Evolutionary conservation across 2,329 filamentous ascomycete genomes (phyloP), one percentile per base, ranked within the genome.

Genomic region (Dactylellina cionopaga): DNA sequence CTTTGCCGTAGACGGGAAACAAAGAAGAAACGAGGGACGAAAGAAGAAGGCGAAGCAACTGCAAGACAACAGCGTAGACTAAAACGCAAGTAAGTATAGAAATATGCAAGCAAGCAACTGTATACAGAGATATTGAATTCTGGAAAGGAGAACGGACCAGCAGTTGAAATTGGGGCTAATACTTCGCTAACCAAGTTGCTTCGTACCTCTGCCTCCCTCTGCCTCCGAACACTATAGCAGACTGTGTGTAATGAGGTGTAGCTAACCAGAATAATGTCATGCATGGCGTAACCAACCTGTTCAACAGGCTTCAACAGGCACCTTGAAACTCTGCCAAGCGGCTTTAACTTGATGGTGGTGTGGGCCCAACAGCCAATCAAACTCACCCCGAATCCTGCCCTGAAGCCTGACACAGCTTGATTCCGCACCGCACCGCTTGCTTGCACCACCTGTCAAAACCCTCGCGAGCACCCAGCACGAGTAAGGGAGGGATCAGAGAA

Each of bases 321-420:
- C 62, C 29, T 43, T 65, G 62, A 66, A 66, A 66, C 62, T 51
- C n/a, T 19, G 62, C 62, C 62, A 66, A 66, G 62, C 51, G 31
- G 43, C 11, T n/a, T n/a, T n/a, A n/a, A n/a, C n/a, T n/a, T n/a
- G n/a, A n/a, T n/a, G n/a, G n/a, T n/a, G n/a, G n/a, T 15, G 51
- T 41, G 19, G 22, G 11, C 35, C 51, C 35, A 5, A 9, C 29
- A 15, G 31, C 31, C 22, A 31, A 37, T 39, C 15, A 25, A 17
- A 2, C 17, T 35, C 19, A 22, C 17, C 33, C 13, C 31, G 51
- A 22, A 9, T 11, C 25, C 29, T 37, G 49, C 29, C 27, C n/a
- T n/a, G n/a, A n/a, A n/a, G n/a, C n/a, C n/a, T n/a, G n/a, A n/a
- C n/a, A n/a, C n/a, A n/a, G 31, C 31, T 41, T n/a, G 15, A 31